Evolutionary conservation across 2,329 filamentous ascomycete genomes (phyloP).

Genomic region (Calonectria hawksworthii): DNA sequence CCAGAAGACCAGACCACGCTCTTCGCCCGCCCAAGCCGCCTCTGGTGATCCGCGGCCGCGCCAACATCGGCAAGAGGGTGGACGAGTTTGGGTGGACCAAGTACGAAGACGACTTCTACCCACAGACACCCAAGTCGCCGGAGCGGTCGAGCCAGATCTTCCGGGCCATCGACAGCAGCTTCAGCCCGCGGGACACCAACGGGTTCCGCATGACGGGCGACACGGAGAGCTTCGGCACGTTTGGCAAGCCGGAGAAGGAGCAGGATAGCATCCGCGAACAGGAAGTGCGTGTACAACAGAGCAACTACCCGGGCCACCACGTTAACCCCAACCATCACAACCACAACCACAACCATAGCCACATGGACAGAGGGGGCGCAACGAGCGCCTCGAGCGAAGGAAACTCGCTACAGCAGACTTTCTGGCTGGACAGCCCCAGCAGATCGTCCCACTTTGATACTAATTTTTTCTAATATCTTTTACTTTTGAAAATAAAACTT

Average conservation of each 20-base stretch:
- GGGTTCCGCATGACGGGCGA: neutral
- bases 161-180: neutral
- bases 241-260: neutral
- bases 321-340: neutral
- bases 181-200: neutral
- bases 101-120: slow-evolving; percentile 6
- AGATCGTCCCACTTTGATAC: neutral
- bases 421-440: neutral
- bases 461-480: slow-evolving; percentile 8
- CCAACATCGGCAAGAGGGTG: neutral
- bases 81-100: slow-evolving; percentile 6
- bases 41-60: neutral
- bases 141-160: neutral
- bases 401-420: neutral
- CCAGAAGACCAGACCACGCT: neutral
- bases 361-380: neutral
- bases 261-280: neutral
- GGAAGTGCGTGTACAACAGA: neutral
- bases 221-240: neutral
- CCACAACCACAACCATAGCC: too few species aligned
- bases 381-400: neutral
- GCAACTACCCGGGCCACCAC: neutral
- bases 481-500: neutral
- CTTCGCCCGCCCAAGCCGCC: neutral
- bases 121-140: neutral